Base-by-base conservation (phyloP, 352 stramenopile genomes). In the Globisporangium solare region DNA sequence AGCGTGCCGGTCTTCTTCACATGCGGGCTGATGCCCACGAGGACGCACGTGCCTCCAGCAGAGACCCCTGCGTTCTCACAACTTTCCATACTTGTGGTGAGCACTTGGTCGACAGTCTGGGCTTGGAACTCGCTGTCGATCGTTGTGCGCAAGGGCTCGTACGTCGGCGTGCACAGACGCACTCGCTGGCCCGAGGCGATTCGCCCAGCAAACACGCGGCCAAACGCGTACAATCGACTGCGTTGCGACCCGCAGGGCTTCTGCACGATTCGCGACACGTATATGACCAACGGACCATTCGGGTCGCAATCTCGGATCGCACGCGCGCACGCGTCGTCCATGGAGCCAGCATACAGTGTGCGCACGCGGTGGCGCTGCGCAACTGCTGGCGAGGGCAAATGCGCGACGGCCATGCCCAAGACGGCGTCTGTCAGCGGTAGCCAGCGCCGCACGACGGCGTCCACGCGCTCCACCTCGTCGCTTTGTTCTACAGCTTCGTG, bases 251-350 rank as follows among this genome's bases (percentile, higher is more conserved):
- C 27, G 6, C 10, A 18, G 39, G 39, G 39, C 53, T 96, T 99
- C 63, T 97, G 97, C 63, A 99, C 96, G 97, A 99, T 99, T 90
- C 99, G 99, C 18, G 96, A 99, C 64, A 99, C 94, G 90, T 99
- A 99, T 97, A 99, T 99, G 74, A 98, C 98, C 20, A 99, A 79
- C 47, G 96, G 95, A 61, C 95, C 95, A 68, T 96, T 96, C 56
- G 97, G 97, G 76, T 99, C 97, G 66, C 97, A 99, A 64, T 96
- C 98, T 54, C 96, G 88, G 76, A 99, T 99, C 66, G 95, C 96
- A 60, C 89, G 92, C 67, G 96, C 96, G 57, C 92, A 98, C 65
- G 97, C 93, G 73, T 99, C 97, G 75, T 99, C 97, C 42, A 98
- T 81, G 61, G 97, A 97, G 67, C 97, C 97, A 53, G 99, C 96